A percentile compares a stretch with the other conserved stretches of the same genome.
phyloP scores from a whole-genome alignment of 2,329 filamentous ascomycete species.

The Fusarium sp. region DNA sequence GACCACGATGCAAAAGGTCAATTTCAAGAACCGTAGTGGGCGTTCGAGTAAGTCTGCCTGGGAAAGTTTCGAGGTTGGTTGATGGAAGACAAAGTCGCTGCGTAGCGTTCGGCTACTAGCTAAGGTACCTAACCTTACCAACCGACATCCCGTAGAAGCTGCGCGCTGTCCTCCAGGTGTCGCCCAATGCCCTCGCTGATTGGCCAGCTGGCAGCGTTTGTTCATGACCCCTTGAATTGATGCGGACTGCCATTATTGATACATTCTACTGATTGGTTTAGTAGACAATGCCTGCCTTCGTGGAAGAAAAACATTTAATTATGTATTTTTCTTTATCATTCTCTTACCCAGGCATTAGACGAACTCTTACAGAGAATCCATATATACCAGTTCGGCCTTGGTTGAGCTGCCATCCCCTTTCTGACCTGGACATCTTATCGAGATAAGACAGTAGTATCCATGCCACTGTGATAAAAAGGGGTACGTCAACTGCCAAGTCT shows the following conservation, averaged over 20 bases:
- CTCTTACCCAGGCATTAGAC: neutral
- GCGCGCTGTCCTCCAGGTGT: slow-evolving; percentile 47
- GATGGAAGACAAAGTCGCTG: slow-evolving; percentile 37
- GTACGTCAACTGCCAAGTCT: neutral
- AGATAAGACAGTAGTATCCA: neutral
- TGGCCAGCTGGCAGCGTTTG: slow-evolving; percentile 39
- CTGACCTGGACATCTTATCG: neutral
- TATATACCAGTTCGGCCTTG: neutral
- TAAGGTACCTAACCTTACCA: slow-evolving; percentile 28
- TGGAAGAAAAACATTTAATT: neutral
- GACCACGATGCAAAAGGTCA: slow-evolving; percentile 31
- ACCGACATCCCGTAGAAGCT: slow-evolving; percentile 39
- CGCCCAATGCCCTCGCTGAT: slow-evolving; percentile 44
- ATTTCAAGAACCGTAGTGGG: slow-evolving; percentile 12
- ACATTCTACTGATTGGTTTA: too few relatives aligned
- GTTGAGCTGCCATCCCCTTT: neutral
- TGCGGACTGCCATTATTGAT: too few relatives aligned
- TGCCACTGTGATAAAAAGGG: neutral
- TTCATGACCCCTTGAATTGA: slow-evolving; percentile 8
- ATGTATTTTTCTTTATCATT: neutral
- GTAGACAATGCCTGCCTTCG: neutral
- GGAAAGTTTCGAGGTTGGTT: slow-evolving; percentile 35
- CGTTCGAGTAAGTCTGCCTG: slow-evolving; percentile 17
- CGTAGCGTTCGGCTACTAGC: slow-evolving; percentile 36
- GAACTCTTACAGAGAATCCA: neutral